Evolutionary conservation across 257 asterid species (phyloP).

Genomic region (Lithospermum erythrorhizon): DNA sequence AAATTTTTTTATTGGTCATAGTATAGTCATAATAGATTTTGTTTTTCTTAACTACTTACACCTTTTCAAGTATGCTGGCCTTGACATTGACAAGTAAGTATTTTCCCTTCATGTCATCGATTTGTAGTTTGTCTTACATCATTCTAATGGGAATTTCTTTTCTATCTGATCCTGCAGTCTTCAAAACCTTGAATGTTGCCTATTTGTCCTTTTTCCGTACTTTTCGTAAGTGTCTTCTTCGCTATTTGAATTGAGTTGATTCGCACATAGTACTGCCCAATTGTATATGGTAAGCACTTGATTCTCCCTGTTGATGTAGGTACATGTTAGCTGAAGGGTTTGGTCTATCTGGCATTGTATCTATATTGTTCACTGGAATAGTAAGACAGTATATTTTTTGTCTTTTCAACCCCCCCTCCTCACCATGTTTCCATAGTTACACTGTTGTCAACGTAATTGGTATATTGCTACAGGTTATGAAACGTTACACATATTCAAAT

Average conservation of each 20-base stretch:
- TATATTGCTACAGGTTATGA: conserved; percentile 67
- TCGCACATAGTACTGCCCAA: conserved; percentile 9
- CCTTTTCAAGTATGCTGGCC: conserved; percentile 98
- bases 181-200: conserved; percentile 99
- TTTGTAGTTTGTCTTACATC: conserved; percentile 7
- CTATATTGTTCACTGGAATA: conserved; percentile 95
- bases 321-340: conserved; percentile 99
- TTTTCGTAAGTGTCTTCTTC: conserved; percentile 66
- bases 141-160: background rate
- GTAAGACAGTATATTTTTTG: conserved; percentile 37
- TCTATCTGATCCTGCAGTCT: conserved; percentile 40
- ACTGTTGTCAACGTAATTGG: conserved; percentile 9
- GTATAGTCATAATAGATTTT: conserved; percentile 19
- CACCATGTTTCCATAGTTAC: conserved; percentile 13
- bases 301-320: conserved; percentile 28
- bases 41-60: conserved; percentile 54
- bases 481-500: conserved; percentile 82
- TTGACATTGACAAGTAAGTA: conserved; percentile 92
- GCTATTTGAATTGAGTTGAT: conserved; percentile 11
- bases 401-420: conserved; percentile 8
- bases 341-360: conserved; percentile 95
- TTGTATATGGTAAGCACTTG: conserved; percentile 10
- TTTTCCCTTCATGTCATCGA: conserved; percentile 5
- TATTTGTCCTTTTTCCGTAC: conserved; percentile 96
- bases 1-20: background rate